Percentiles rank a stretch among this genome's conserved stretches.
These are phyloP conservation scores for Tulasnella sp. DNA, from an alignment of 768 basidiomycete species.

Conservation along the genomic window DNA sequence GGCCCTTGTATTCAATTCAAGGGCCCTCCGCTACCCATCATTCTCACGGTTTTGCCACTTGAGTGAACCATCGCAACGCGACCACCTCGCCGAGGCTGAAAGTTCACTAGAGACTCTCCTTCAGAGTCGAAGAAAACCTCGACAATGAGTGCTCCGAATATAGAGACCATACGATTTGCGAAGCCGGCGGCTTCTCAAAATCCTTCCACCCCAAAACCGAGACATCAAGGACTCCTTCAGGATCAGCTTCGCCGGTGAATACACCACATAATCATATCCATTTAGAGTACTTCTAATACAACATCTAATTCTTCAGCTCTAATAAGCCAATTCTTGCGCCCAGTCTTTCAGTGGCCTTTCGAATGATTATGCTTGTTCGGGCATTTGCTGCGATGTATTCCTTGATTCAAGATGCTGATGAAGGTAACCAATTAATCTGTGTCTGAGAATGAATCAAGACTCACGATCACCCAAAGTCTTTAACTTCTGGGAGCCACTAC, in stretches of 20 bases:
- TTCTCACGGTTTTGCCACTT: too few relatives aligned
- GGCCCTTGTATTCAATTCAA: too few relatives aligned
- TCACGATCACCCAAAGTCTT: conserved; percentile 45
- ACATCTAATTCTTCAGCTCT: conserved; percentile 21
- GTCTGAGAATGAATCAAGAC: conserved; percentile 3
- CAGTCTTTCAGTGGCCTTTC: conserved; percentile 67
- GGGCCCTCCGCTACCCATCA: too few relatives aligned
- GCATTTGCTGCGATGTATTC: conserved; percentile 86
- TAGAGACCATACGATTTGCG: conserved; percentile 12
- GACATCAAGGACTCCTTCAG: conserved; percentile 61
- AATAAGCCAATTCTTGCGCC: conserved; percentile 58
- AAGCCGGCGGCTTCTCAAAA: conserved; percentile 8
- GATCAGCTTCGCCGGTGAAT: conserved; percentile 61
- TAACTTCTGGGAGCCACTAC: conserved; percentile 98
- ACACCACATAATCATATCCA: conserved; percentile 2
- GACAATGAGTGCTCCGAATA: conserved; percentile 1
- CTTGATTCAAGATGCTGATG: conserved; percentile 91
- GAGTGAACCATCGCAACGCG: too few relatives aligned
- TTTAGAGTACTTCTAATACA: conserved; percentile 23
- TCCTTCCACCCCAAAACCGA: conserved; percentile 20
- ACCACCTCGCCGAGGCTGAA: too few relatives aligned
- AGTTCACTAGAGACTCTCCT: too few relatives aligned
- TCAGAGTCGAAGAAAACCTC: conserved; percentile 5
- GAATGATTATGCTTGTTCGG: conserved; percentile 69
- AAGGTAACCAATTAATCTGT: conserved; percentile 42